Evolutionary conservation across 441 rosid genomes (phyloP), one percentile per base, ranked within the genome.

Genomic region (Croton laevigatus): DNA sequence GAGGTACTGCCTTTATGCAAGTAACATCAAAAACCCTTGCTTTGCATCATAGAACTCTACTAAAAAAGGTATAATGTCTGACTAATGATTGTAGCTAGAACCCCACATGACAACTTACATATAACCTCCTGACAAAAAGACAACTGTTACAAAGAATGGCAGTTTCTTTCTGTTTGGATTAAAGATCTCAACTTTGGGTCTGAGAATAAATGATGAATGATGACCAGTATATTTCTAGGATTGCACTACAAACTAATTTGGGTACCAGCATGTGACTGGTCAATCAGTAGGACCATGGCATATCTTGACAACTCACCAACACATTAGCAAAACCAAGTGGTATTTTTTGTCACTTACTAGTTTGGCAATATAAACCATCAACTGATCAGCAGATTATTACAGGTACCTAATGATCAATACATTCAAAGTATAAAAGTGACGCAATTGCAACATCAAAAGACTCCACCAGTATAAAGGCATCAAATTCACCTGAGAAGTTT

Each of bases 301-400:
- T 70, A 65, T 58, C 57, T 68, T 69, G 83, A 87, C 88, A 88
- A 80, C 92, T 84, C 86, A 84, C 65, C 76, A 67, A 69, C 71
- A 64, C 57, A 75, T 79, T 71, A 69, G 70, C 82, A 37, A 69
- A 53, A 69, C 48, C 85, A 80, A 78, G 86, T 80, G 81, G 84
- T 81, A 45, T 75, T 79, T 75, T 79, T 83, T 83, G 86, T 88
- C 92, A 71, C 66, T 73, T 76, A 49, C 52, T 54, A 70, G 79
- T 81, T 78, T 83, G 73, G 70, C 71, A 65, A 45, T 74, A 68
- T 70, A 75, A 19, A 71, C 61, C 32, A 27, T 27, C 32, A 27
- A 2, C 32, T 27, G 32, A 51, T 77, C 83, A 72, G 55, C 53
- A 42, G 73, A 79, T 73, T 68, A 68, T 32, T 19, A 76, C 76